These are phyloP conservation scores for Aspergillus cejpii DNA, from an alignment of 2,329 filamentous ascomycete genomes.

Conservation along the genomic window DNA sequence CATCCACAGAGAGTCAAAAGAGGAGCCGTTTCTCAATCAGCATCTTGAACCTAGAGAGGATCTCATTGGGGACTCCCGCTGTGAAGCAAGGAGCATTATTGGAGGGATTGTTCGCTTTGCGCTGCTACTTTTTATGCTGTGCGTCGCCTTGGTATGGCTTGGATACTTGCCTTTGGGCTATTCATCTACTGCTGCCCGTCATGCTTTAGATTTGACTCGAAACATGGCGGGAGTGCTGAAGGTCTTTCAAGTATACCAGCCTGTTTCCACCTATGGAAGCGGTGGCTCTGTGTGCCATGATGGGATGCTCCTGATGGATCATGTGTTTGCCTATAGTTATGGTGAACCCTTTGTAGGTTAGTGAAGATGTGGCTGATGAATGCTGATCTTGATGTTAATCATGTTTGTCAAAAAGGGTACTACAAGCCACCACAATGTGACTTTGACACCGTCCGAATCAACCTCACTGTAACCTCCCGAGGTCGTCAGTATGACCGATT, in stretches of 20 bases:
- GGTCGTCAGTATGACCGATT: slow-evolving; percentile 73
- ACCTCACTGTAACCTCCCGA: slow-evolving; percentile 64
- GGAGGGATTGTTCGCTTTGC: background rate
- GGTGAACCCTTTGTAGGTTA: slow-evolving; percentile 65
- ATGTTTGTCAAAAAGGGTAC: slow-evolving; percentile 34
- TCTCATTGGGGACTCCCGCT: background rate
- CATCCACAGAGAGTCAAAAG: background rate
- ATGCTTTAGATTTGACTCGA: background rate
- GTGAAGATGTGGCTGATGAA: slow-evolving; percentile 18
- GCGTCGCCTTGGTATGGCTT: background rate
- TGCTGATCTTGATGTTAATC: background rate
- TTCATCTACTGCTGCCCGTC: background rate
- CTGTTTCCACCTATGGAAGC: slow-evolving; percentile 49
- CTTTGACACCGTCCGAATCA: slow-evolving; percentile 69
- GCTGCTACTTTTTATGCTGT: too few relatives aligned
- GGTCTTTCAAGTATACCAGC: slow-evolving; percentile 64
- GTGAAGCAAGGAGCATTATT: background rate
- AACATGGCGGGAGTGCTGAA: slow-evolving; percentile 40
- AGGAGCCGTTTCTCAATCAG: too few relatives aligned
- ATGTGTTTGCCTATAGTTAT: slow-evolving; percentile 67
- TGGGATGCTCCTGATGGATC: slow-evolving; percentile 57
- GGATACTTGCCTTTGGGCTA: background rate
- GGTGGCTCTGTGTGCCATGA: slow-evolving; percentile 18
- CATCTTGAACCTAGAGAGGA: too few relatives aligned
- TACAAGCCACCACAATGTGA: slow-evolving; percentile 62